These are phyloP conservation scores for Orbilia quercus DNA, from an alignment of 2,329 filamentous ascomycete genomes.

Conservation along the genomic window DNA sequence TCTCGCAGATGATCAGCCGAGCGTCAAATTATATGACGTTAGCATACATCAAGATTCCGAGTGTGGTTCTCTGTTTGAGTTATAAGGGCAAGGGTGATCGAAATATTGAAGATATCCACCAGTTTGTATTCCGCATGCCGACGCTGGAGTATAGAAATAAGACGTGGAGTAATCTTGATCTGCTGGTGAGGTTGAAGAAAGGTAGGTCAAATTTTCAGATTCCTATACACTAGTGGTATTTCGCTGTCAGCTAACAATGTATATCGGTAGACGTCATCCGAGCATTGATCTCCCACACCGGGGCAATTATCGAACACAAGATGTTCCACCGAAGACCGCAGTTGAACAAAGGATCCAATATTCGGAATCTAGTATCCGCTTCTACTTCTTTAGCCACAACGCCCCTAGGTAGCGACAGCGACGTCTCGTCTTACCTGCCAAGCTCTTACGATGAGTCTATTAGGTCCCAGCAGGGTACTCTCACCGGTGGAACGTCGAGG, in stretches of 20 bases:
- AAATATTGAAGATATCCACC: constrained; percentile 95
- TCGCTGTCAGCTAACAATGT: neutral
- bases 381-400: constrained; percentile 70
- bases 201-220: constrained; percentile 62
- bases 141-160: constrained; percentile 97
- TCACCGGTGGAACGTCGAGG: constrained; percentile 1
- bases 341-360: constrained; percentile 77
- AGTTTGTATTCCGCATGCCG: constrained; percentile 96
- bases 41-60: constrained; percentile 92
- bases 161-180: constrained; percentile 97
- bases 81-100: constrained; percentile 82
- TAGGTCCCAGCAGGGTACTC: constrained; percentile 15
- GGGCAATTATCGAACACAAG: constrained; percentile 97
- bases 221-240: neutral
- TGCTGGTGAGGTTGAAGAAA: constrained; percentile 91
- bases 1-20: constrained; percentile 94
- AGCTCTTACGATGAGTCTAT: constrained; percentile 38
- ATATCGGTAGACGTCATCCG: constrained; percentile 75
- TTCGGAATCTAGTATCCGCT: constrained; percentile 85
- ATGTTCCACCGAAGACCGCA: constrained; percentile 87
- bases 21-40: constrained; percentile 98
- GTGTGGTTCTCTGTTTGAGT: constrained; percentile 91
- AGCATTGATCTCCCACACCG: constrained; percentile 92
- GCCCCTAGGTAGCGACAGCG: constrained; percentile 56
- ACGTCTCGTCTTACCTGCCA: constrained; percentile 54